phyloP scores from a whole-genome alignment of 805 yeast species.

The Yamadazyma phyllophila region DNA sequence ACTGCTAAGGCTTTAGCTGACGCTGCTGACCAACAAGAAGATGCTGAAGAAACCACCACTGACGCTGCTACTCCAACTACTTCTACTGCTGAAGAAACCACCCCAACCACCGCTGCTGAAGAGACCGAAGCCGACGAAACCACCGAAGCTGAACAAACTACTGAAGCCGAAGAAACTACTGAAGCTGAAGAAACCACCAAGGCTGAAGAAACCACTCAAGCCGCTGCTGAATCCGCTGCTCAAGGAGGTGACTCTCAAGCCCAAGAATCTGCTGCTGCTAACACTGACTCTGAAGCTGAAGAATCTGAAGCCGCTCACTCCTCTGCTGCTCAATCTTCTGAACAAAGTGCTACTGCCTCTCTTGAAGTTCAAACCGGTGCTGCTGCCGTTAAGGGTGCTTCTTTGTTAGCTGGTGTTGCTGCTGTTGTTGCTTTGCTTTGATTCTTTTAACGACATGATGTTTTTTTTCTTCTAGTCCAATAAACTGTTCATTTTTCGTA shows the following conservation, averaged over 20 bases:
- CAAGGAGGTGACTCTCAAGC: neutral
- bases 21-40: slow-evolving; percentile 17
- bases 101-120: slow-evolving; percentile 7
- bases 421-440: slow-evolving; percentile 15
- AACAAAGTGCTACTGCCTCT: slow-evolving; percentile 7
- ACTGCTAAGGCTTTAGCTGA: slow-evolving; percentile 14
- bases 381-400: slow-evolving; percentile 10
- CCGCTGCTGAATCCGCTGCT: slow-evolving; percentile 5
- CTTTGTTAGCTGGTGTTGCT: slow-evolving; percentile 12
- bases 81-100: slow-evolving; percentile 5
- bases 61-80: slow-evolving; percentile 7
- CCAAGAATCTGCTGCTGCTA: slow-evolving; percentile 2
- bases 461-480: neutral
- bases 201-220: slow-evolving; percentile 5
- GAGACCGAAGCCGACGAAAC: slow-evolving; percentile 4
- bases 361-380: slow-evolving; percentile 10
- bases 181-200: slow-evolving; percentile 7
- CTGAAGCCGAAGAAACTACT: slow-evolving; percentile 8
- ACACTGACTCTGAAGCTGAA: slow-evolving; percentile 4
- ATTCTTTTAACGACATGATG: neutral
- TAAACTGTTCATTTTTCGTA: neutral
- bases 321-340: slow-evolving; percentile 7
- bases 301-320: slow-evolving; percentile 2
- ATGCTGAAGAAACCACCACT: slow-evolving; percentile 17
- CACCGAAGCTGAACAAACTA: slow-evolving; percentile 6